Conservation (phyloP, 2,329 filamentous ascomycete species). For the Neofusicoccum umdonicola region DNA sequence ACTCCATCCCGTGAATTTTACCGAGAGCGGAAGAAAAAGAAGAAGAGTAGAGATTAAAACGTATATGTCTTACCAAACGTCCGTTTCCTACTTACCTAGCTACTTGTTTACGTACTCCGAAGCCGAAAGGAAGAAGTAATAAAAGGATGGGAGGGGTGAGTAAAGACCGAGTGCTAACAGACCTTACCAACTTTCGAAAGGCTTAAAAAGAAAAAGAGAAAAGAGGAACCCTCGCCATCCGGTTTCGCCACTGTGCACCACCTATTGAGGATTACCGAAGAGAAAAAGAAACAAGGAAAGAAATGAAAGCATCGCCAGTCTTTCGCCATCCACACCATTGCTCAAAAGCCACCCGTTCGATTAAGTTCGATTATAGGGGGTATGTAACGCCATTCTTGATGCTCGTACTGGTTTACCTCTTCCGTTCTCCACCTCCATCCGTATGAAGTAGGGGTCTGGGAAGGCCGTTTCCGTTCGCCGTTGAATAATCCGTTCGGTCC, state of each 20-base stretch:
- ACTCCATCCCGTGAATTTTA: background rate
- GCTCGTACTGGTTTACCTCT: background rate
- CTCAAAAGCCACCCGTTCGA: background rate
- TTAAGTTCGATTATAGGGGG: conserved; percentile 1
- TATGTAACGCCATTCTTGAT: conserved; percentile 16
- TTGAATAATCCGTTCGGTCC: too few relatives aligned
- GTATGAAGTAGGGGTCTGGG: too few relatives aligned
- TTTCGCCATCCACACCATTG: background rate
- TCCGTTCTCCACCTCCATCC: background rate
- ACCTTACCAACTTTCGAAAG: background rate
- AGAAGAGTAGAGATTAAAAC: background rate
- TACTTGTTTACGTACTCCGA: background rate
- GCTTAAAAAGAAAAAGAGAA: background rate
- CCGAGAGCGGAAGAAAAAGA: too few relatives aligned
- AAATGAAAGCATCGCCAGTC: background rate
- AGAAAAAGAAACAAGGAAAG: background rate
- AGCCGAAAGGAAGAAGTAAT: background rate
- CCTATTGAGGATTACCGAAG: background rate
- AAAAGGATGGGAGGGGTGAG: background rate
- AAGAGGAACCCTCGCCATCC: background rate
- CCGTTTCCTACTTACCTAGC: background rate
- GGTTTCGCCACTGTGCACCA: background rate
- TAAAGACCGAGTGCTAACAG: background rate
- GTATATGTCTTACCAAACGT: too few relatives aligned
- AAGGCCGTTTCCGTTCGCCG: too few relatives aligned